These are phyloP conservation scores for Lyophyllum shimeji DNA, from an alignment of 768 basidiomycete genomes.

Conservation along the genomic window DNA sequence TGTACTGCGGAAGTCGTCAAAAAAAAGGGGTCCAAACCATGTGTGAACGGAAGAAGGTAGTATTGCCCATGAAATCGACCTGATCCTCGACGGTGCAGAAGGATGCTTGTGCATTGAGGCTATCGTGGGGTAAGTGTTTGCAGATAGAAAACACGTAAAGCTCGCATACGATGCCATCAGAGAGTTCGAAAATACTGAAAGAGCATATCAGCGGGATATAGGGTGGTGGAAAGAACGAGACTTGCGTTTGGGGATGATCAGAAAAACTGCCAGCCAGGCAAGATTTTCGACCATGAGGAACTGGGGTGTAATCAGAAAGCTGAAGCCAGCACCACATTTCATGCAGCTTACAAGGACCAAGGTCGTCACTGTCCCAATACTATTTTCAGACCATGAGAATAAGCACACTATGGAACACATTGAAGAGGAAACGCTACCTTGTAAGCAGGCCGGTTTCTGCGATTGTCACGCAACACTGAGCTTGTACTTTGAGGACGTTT, in stretches of 20 bases:
- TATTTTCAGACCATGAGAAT: background rate
- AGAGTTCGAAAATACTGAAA: constrained; percentile 1
- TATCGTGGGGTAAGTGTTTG: background rate
- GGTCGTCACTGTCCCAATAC: background rate
- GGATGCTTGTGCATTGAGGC: background rate
- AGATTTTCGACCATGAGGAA: background rate
- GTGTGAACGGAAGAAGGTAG: background rate
- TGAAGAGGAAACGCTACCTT: background rate
- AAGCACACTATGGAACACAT: background rate
- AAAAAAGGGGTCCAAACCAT: background rate
- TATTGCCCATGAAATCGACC: background rate
- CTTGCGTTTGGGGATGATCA: background rate
- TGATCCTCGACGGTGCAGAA: background rate
- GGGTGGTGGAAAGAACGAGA: background rate
- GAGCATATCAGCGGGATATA: background rate
- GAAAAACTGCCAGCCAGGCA: background rate
- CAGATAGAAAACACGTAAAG: background rate
- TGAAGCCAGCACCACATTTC: background rate
- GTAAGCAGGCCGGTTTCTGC: background rate
- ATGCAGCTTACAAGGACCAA: background rate
- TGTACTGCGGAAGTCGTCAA: background rate
- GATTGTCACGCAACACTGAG: background rate
- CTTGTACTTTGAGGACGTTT: background rate
- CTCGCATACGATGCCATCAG: background rate
- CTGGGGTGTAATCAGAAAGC: background rate